Conservation (phyloP, 768 basidiomycete genomes). For the Nidula microcarpa region DNA sequence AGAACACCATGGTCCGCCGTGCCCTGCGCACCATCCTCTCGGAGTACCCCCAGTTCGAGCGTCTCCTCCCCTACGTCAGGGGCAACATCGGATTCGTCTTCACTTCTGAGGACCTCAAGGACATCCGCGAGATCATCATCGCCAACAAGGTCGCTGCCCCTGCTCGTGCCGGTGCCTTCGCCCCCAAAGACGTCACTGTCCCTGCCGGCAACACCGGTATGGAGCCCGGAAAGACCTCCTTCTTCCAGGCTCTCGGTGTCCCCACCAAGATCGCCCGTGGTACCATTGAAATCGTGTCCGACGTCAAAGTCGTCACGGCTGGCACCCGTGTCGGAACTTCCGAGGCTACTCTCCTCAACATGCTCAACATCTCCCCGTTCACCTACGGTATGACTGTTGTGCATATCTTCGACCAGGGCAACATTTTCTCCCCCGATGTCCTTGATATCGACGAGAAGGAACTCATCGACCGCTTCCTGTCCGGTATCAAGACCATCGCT, state of each 20-base stretch:
- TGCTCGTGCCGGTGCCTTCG: conserved; percentile 95
- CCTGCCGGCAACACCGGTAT: conserved; percentile 98
- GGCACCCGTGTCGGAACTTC: conserved; percentile 95
- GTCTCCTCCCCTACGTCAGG: conserved; percentile 90
- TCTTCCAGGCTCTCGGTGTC: conserved; percentile 99
- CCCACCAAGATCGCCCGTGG: conserved; percentile 99
- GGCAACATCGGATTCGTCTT: conserved; percentile 99
- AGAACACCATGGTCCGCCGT: conserved; percentile 99
- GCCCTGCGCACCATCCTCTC: conserved; percentile 88
- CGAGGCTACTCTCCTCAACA: conserved; percentile 98
- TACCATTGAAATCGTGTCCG: conserved; percentile 98
- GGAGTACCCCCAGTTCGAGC: conserved; percentile 93
- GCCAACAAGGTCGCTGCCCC: conserved; percentile 99
- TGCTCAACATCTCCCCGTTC: conserved; percentile 99
- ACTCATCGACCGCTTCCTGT: conserved; percentile 88
- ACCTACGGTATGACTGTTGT: conserved; percentile 99
- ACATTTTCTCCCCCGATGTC: conserved; percentile 84
- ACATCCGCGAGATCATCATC: conserved; percentile 87
- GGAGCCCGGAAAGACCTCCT: conserved; percentile 99
- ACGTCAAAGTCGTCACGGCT: conserved; percentile 91
- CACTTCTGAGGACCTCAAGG: conserved; percentile 89
- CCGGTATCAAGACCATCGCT: conserved; percentile 93
- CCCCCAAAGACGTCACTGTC: conserved; percentile 88
- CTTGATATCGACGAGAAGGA: conserved; percentile 92
- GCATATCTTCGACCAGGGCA: conserved; percentile 94